These are phyloP conservation scores for Capsicum pubescens DNA, from an alignment of 257 asterid species.

Conservation along the genomic window DNA sequence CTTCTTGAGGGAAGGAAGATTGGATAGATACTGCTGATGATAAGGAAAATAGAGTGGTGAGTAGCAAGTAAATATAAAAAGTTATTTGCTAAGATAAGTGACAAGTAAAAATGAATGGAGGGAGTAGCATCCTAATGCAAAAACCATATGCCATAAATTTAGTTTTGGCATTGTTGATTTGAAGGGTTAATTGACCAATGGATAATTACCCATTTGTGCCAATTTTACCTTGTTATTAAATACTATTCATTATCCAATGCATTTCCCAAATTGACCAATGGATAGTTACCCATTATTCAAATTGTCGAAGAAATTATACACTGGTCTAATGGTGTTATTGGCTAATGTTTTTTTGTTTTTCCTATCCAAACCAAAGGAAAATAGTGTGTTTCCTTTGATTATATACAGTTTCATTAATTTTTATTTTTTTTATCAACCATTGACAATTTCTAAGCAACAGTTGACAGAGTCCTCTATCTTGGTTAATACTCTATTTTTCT, in stretches of 20 bases:
- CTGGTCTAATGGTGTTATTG: neutral
- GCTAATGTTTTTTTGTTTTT: neutral
- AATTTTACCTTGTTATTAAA: too few species aligned
- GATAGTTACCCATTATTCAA: neutral
- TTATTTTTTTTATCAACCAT: neutral
- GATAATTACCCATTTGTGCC: too few species aligned
- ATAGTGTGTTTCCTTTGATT: neutral
- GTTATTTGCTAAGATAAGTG: too few species aligned
- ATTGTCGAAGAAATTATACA: neutral
- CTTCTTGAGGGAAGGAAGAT: conserved; percentile 57
- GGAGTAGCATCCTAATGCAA: too few species aligned
- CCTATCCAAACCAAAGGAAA: neutral
- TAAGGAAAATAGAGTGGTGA: neutral
- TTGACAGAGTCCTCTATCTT: neutral
- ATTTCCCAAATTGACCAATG: too few species aligned
- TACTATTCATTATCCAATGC: too few species aligned
- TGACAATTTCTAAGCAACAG: neutral
- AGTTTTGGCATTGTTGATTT: too few species aligned
- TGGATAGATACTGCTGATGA: conserved; percentile 27
- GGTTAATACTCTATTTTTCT: neutral
- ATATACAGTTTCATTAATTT: neutral
- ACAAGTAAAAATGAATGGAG: too few species aligned
- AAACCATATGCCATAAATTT: too few species aligned
- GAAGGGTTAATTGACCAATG: too few species aligned
- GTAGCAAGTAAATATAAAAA: neutral